phyloP scores from a whole-genome alignment of 768 basidiomycete species.

The Strobilomyces echinocephalus region DNA sequence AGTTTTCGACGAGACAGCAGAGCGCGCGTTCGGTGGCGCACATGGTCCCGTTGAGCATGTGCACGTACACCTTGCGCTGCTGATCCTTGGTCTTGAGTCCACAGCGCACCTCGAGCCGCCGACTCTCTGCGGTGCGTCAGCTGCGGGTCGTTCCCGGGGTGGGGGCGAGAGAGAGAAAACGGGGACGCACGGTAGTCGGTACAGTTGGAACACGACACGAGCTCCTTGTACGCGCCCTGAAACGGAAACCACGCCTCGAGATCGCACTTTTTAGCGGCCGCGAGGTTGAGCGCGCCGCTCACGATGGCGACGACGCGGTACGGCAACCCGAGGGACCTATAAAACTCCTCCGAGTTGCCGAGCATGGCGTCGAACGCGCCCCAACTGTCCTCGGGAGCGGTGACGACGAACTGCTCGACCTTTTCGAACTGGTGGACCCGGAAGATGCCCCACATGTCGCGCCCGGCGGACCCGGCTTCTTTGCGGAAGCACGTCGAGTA shows the following conservation, averaged over 20 bases:
- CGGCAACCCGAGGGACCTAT: slow-evolving; percentile 88
- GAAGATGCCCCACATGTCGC: slow-evolving; percentile 99
- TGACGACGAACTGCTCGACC: slow-evolving; percentile 95
- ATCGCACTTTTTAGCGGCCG: slow-evolving; percentile 96
- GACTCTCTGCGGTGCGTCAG: slow-evolving; percentile 57
- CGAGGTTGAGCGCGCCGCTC: slow-evolving; percentile 93
- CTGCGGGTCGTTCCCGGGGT: too few species aligned
- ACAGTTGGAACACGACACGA: slow-evolving; percentile 97
- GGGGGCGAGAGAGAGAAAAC: too few species aligned
- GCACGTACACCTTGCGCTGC: slow-evolving; percentile 88
- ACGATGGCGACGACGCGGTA: slow-evolving; percentile 94
- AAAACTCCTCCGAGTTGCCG: slow-evolving; percentile 86
- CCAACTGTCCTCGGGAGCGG: slow-evolving; percentile 92
- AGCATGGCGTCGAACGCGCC: slow-evolving; percentile 91
- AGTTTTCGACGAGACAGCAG: slow-evolving; percentile 98
- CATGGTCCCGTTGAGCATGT: slow-evolving; percentile 98
- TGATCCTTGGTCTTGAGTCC: slow-evolving; percentile 91
- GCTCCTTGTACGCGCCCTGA: slow-evolving; percentile 93
- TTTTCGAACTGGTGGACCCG: slow-evolving; percentile 99
- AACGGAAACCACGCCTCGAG: slow-evolving; percentile 99
- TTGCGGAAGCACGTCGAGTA: slow-evolving; percentile 98
- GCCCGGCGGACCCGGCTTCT: slow-evolving; percentile 95
- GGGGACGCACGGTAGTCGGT: slow-evolving; percentile 95
- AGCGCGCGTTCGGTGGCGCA: slow-evolving; percentile 96
- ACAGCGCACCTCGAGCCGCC: slow-evolving; percentile 88